Percentiles rank a stretch among this genome's conserved stretches.
Conservation (phyloP, 345 rosid species). For the Citrus sp. region DNA sequence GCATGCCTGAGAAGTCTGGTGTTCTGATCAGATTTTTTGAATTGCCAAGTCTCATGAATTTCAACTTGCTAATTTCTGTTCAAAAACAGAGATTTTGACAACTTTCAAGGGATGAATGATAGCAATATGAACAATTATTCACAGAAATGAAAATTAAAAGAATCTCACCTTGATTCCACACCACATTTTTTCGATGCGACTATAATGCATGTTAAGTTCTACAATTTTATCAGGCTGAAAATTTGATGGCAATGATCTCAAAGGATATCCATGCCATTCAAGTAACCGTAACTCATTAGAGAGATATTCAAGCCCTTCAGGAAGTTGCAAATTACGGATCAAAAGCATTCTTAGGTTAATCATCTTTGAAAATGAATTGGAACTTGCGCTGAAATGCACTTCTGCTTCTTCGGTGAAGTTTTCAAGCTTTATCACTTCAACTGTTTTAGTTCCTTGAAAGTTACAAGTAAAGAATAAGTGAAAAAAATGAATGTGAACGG, state of each 20-base stretch:
- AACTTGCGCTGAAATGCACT: not conserved
- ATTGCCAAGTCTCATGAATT: conserved; percentile 4
- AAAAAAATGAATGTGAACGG: not conserved
- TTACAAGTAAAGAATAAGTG: not conserved
- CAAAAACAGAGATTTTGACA: not conserved
- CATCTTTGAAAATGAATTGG: not conserved
- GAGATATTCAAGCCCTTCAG: not conserved
- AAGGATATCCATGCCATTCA: too few species aligned
- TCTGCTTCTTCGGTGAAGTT: not conserved
- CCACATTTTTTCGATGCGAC: not conserved
- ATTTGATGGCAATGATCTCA: too few species aligned
- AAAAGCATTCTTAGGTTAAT: not conserved
- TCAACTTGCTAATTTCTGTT: conserved; percentile 13
- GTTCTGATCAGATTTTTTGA: conserved; percentile 3
- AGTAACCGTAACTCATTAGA: too few species aligned
- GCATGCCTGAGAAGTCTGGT: conserved; percentile 20
- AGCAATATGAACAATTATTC: not conserved
- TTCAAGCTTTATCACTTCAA: not conserved
- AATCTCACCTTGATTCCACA: not conserved
- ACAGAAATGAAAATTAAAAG: not conserved
- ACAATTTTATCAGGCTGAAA: too few species aligned
- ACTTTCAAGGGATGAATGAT: not conserved
- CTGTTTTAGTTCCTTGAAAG: not conserved
- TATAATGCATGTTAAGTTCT: not conserved
- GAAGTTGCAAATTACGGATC: not conserved